Evolutionary conservation across 1,139 yeast genomes (phyloP), one percentile per base, ranked within the genome.

Genomic region (Saccharomyces uvarum): DNA sequence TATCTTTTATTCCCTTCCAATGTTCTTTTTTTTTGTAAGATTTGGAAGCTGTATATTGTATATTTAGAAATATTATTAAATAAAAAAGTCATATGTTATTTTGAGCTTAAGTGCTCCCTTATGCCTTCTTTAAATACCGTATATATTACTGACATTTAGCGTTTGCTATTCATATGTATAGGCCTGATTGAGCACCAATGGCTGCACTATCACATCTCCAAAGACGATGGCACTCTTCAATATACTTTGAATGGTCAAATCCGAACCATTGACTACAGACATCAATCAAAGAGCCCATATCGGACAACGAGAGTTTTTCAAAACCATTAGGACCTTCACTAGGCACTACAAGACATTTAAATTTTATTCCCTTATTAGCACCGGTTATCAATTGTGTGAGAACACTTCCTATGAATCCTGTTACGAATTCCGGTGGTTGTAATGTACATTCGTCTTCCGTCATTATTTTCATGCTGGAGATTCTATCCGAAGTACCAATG

Each of bases 251-350:
- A n/a, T 52, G 19, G 46, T 61, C 57, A 3, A 57, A 41, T 33
- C 50, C 32, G n/a, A 51, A 48, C 57, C 57, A 57, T 38, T 57
- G 58, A 42, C 56, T 54, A 16, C 61, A 57, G 14, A 55, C 26
- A 46, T 61, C 65, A 46, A 68, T 61, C 47, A 70, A 51, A 13
- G 61, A 61, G 41, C 65, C 64, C 61, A 70, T 65, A 2, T 63
- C 56, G 2, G 56, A 56, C 19, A 62, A 38, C 4, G 67, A 58
- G 28, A 68, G 50, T 53, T 69, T 70, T 53, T 69, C 72, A 56
- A 67, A 68, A 8, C 71, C 70, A 2, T 60, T 59, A 2, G 72
- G 72, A 4, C 73, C 73, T 56, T 70, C 73, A 55, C 72, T 67
- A 19, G 71, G 72, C 1, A 62, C 66, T 8, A 67, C 51, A 13